Evolutionary conservation across 495 filamentous ascomycete genomes (phyloP), one percentile per base, ranked within the genome.

Genomic region (Neurospora sp.): DNA sequence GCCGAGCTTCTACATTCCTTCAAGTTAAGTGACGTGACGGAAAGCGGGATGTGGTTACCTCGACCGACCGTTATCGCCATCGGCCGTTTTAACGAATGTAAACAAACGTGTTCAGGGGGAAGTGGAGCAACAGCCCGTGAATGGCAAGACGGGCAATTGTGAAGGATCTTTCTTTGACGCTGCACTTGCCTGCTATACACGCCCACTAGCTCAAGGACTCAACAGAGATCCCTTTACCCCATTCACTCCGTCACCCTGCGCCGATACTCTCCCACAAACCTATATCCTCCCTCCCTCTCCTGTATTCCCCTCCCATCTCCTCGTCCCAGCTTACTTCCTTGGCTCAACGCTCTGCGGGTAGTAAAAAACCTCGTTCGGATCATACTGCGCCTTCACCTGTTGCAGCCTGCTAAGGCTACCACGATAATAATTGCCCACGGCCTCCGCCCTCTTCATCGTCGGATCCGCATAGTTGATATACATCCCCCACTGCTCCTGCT

Each of bases 321-420:
- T 9, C n/a, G 44, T 22, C 9, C 20, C 45, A 59, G 22, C 10
- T 14, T 70, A 74, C 44, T 73, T 76, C 18, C 78, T 82, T 20
- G 85, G 81, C 68, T 76, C 75, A 12, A 91, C 82, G 37, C 86
- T 86, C 75, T 90, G 88, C 8, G 88, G 88, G 75, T 90, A 90
- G 72, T 89, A 87, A 48, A 91, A 91, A 10, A 90, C 70, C 81
- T 91, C 86, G 0, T 81, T 76, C 0, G 89, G 89, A 76, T 91
- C 89, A 31, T 88, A 73, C 12, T 77, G 75, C 0, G 80, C 78
- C 82, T 91, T 91, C 68, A 91, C 83, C 59, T 79, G 70, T 77
- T 85, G 77, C 61, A 91, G 78, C 40, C 80, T 80, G 4, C 79
- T 79, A n/a, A 89, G 78, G 74, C 87, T 90, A 5, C 78, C 68